These are phyloP conservation scores for Gyrodon lividus DNA, from an alignment of 768 basidiomycete genomes.

Conservation along the genomic window DNA sequence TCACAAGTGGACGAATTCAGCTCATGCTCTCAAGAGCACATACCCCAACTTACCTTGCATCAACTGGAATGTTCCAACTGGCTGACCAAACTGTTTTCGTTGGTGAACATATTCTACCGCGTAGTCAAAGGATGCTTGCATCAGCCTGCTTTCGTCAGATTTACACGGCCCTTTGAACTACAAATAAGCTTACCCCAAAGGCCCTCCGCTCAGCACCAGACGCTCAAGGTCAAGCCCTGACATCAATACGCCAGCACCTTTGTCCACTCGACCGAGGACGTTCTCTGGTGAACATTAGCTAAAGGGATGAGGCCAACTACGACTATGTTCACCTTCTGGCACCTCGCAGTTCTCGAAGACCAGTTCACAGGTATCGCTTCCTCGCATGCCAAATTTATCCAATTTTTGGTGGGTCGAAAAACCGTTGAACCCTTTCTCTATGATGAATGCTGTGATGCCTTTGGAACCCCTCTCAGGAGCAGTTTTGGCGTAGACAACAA, in stretches of 20 bases:
- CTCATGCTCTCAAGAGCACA: background rate
- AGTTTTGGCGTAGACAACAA: conserved; percentile 93
- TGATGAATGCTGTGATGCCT: conserved; percentile 89
- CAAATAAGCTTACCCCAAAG: conserved; percentile 62
- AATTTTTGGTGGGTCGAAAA: conserved; percentile 90
- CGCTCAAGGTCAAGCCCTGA: conserved; percentile 91
- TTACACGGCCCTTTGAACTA: background rate
- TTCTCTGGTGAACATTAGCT: conserved; percentile 53
- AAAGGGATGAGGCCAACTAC: background rate
- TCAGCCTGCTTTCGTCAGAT: conserved; percentile 50
- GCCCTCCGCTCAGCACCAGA: conserved; percentile 88
- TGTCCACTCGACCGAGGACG: conserved; percentile 75
- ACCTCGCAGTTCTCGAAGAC: conserved; percentile 90
- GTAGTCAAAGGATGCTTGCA: conserved; percentile 92
- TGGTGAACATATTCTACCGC: conserved; percentile 91
- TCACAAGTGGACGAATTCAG: conserved; percentile 3
- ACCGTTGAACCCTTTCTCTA: conserved; percentile 79
- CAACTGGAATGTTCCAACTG: conserved; percentile 87
- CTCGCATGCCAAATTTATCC: conserved; percentile 96
- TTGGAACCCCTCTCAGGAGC: conserved; percentile 73
- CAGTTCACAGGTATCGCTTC: conserved; percentile 91
- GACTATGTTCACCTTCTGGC: conserved; percentile 64
- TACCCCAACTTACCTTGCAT: conserved; percentile 74
- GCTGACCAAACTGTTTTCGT: conserved; percentile 85
- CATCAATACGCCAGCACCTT: conserved; percentile 88